Conservation (phyloP, 139 green algal genomes). For the Marvania coccoides region DNA sequence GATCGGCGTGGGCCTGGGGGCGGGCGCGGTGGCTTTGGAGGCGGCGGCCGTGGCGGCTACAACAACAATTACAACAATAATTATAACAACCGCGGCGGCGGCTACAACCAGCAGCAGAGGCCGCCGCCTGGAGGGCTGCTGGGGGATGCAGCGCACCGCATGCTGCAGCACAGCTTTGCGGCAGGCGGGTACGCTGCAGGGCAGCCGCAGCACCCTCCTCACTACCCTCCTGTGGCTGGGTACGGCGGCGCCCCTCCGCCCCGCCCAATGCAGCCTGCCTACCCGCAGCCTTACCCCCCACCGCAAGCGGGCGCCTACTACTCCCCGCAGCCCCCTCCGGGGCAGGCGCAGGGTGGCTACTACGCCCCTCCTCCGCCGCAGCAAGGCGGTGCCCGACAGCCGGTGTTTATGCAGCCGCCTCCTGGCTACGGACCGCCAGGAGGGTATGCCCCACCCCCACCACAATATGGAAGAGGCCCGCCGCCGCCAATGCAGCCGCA, state of each 20-base stretch:
- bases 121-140: conserved; percentile 11
- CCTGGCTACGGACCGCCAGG: neutral
- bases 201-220: neutral
- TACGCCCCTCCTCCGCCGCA: neutral
- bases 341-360: neutral
- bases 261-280: neutral
- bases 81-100: neutral
- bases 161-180: conserved; percentile 32
- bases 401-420: neutral
- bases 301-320: neutral
- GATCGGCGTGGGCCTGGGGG: conserved; percentile 10
- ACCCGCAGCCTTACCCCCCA: neutral
- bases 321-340: neutral
- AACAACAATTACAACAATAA: neutral
- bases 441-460: too few relatives aligned
- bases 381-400: neutral
- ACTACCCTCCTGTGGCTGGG: neutral
- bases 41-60: neutral
- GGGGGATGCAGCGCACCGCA: conserved; percentile 26
- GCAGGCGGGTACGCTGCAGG: neutral
- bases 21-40: neutral
- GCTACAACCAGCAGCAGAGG: neutral
- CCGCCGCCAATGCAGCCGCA: too few relatives aligned
- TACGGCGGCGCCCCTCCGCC: neutral
- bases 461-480: too few relatives aligned